Percentiles rank a stretch among this genome's conserved stretches.
These are phyloP conservation scores for Cymbomonas tetramitiformis DNA, from an alignment of 139 green algal genomes.

Conservation along the genomic window DNA sequence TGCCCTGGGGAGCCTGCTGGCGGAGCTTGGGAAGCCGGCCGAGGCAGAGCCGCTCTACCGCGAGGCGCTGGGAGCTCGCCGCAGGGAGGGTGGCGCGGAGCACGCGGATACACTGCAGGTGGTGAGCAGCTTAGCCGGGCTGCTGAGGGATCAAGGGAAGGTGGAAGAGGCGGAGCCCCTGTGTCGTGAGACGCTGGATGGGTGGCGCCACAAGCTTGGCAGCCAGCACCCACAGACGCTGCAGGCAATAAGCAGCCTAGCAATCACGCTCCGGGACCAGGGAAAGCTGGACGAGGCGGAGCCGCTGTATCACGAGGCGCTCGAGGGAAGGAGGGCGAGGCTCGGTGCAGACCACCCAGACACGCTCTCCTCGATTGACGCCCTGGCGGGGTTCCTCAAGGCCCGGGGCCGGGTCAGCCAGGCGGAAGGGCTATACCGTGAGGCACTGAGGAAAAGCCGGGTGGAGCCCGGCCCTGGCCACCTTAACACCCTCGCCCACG, in stretches of 20 bases:
- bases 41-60: constrained; percentile 3
- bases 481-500: constrained; percentile 3
- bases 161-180: constrained; percentile 6
- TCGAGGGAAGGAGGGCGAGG: neutral
- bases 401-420: neutral
- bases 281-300: neutral
- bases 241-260: constrained; percentile 13
- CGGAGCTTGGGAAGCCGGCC: neutral
- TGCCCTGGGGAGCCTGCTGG: neutral
- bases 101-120: constrained; percentile 4
- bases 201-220: neutral
- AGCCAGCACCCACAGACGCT: neutral
- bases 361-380: constrained; percentile 6
- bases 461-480: neutral
- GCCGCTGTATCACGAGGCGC: constrained; percentile 5
- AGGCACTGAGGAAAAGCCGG: neutral
- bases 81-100: neutral
- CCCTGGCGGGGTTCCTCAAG: constrained; percentile 6
- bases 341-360: neutral
- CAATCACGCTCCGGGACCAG: constrained; percentile 5
- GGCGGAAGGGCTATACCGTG: neutral
- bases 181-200: neutral
- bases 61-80: neutral
- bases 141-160: constrained; percentile 1
- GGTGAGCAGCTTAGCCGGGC: constrained; percentile 10